Evolutionary conservation across 2,329 filamentous ascomycete genomes (phyloP), one percentile per base, ranked within the genome.

Genomic region (Beauveria sp.): DNA sequence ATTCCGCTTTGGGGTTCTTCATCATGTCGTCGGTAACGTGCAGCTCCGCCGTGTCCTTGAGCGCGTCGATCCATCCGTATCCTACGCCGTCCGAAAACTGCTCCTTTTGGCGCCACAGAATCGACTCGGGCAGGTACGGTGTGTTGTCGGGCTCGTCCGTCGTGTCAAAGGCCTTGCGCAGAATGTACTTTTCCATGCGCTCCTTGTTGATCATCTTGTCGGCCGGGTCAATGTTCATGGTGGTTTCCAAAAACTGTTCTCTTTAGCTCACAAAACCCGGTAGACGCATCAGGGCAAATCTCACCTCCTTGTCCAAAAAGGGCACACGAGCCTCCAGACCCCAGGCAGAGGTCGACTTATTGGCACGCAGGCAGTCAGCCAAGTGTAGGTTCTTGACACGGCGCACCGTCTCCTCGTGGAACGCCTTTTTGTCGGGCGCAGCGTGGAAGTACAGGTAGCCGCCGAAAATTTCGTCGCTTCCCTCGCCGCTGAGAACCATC

Each of bases 331-430:
- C 94, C 80, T 99, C 94, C 40, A 99, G 85, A 71, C 94, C 94
- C 94, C 94, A 99, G 5, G 94, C 94, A 7, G 91, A 92, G 20
- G 94, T 99, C 43, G 93, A 97, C 83, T 99, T 99, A 89, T 99
- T 99, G 75, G 94, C 94, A 69, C 94, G 88, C 70, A 99, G 82
- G 77, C 94, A 97, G 76, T 99, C 94, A n/a, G 92, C 86, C 66
- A 96, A 79, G 73, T 99, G 94, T 67, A 99, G 81, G 85, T 97
- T 93, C 85, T 97, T 96, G 69, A 99, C 90, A 66, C 94, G 88
- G 67, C 91, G 87, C 55, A 99, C 89, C 26, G 91, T 96, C 81
- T 99, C 94, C 73, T 89, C 86, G 79, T 99, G 94, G 82, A 99
- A 96, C n/a, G 86, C 89, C 69, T 89, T 85, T 80, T 89, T 93